These are phyloP conservation scores for Sphagnum tenellum DNA, from an alignment of 225 moss, liverwort and hornwort species.

Conservation along the genomic window DNA sequence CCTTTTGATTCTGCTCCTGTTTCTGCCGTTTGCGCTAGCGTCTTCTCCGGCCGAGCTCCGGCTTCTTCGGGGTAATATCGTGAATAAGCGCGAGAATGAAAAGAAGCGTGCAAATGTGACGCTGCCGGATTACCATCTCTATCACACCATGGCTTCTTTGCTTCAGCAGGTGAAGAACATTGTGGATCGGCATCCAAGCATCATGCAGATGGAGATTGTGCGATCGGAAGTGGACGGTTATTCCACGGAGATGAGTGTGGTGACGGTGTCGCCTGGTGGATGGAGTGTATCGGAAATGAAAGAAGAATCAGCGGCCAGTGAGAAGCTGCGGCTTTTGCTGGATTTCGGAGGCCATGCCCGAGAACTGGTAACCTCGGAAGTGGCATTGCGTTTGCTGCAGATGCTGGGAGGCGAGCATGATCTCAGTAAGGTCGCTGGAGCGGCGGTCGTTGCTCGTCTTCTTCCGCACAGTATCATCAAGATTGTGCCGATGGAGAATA, in stretches of 20 bases:
- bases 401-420: constrained; percentile 64
- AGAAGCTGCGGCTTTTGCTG: constrained; percentile 56
- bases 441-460: constrained; percentile 20
- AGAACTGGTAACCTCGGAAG: constrained; percentile 78
- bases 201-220: constrained; percentile 58
- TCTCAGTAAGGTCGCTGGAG: constrained; percentile 16
- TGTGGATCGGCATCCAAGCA: constrained; percentile 38
- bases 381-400: constrained; percentile 58
- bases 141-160: constrained; percentile 37
- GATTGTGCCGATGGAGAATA: constrained; percentile 88
- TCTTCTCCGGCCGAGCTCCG: no score
- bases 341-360: constrained; percentile 82
- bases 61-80: constrained; percentile 1
- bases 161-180: constrained; percentile 20
- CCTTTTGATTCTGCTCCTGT: no score
- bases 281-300: neutral
- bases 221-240: constrained; percentile 52
- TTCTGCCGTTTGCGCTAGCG: no score
- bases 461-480: constrained; percentile 63
- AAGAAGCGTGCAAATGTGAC: constrained; percentile 8
- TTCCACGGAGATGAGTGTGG: constrained; percentile 54
- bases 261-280: constrained; percentile 68
- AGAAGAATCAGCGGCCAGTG: no score
- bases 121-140: constrained; percentile 25
- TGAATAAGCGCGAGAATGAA: constrained; percentile 4